Conservation (phyloP, 345 rosid genomes). For the Angophora floribunda region DNA sequence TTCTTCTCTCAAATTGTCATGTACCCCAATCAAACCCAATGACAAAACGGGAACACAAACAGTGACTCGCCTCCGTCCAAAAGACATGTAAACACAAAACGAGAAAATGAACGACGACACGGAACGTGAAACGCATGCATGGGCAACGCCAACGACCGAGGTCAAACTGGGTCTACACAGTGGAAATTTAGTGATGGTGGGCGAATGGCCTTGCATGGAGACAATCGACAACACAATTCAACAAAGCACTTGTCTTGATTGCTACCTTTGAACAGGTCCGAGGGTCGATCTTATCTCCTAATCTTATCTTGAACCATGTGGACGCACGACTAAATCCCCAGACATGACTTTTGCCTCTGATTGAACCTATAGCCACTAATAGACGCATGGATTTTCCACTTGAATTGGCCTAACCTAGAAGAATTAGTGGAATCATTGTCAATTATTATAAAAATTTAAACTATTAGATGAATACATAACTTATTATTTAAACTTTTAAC, state of each 20-base stretch:
- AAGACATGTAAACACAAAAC: background rate
- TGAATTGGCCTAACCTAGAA: background rate
- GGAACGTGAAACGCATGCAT: background rate
- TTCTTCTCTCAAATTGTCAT: background rate
- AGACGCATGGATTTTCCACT: background rate
- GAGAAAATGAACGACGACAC: background rate
- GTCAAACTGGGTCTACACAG: background rate
- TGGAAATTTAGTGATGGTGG: background rate
- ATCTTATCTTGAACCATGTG: background rate
- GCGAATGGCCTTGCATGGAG: background rate
- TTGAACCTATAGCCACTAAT: background rate
- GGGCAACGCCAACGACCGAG: background rate
- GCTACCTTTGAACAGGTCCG: no score
- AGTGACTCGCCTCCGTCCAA: background rate
- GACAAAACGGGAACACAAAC: background rate
- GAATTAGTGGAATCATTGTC: no score
- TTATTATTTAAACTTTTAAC: no score
- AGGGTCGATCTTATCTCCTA: background rate
- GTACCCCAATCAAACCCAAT: no score
- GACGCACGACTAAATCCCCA: background rate
- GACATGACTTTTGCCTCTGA: background rate
- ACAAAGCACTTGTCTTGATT: background rate
- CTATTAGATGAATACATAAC: no score
- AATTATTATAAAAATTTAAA: no score
- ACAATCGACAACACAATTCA: background rate